These are phyloP conservation scores for Alternaria incomplexa DNA, from an alignment of 2,329 filamentous ascomycete species.

Conservation along the genomic window DNA sequence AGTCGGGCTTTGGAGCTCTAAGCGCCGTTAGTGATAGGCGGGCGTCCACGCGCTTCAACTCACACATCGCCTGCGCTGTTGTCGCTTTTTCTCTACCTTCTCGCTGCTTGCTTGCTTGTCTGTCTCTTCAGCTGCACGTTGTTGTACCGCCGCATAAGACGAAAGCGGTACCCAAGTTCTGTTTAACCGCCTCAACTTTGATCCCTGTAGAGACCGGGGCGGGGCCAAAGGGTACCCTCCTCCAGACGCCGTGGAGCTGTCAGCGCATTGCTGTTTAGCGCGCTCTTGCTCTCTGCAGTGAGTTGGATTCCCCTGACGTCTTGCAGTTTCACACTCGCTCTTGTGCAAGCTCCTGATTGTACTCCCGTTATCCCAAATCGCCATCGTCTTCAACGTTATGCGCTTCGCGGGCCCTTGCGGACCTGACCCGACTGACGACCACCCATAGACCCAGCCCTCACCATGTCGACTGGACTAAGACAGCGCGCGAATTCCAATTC, in stretches of 20 bases:
- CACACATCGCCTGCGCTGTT: conserved; percentile 40
- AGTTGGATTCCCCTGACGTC: conserved; percentile 44
- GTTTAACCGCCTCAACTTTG: conserved; percentile 37
- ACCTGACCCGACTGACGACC: conserved; percentile 38
- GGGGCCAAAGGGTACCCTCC: conserved; percentile 48
- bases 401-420: conserved; percentile 32
- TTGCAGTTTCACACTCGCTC: conserved; percentile 30
- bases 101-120: conserved; percentile 35
- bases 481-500: conserved; percentile 50
- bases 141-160: conserved; percentile 35
- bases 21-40: conserved; percentile 49
- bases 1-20: conserved; percentile 38
- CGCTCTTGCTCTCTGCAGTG: conserved; percentile 46
- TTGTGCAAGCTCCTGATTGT: conserved; percentile 41
- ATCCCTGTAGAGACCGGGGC: conserved; percentile 45
- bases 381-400: conserved; percentile 37
- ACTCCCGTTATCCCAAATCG: conserved; percentile 35
- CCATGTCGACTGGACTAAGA: conserved; percentile 54
- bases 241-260: conserved; percentile 46
- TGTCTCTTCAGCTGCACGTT: conserved; percentile 45
- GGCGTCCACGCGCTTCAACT: conserved; percentile 39
- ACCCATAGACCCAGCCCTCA: conserved; percentile 34
- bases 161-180: conserved; percentile 50
- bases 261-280: conserved; percentile 45
- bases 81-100: conserved; percentile 32